Evolutionary conservation across 1,139 yeast species (phyloP), one percentile per base, ranked within the genome.

Genomic region (Scheffersomyces insectosa): DNA sequence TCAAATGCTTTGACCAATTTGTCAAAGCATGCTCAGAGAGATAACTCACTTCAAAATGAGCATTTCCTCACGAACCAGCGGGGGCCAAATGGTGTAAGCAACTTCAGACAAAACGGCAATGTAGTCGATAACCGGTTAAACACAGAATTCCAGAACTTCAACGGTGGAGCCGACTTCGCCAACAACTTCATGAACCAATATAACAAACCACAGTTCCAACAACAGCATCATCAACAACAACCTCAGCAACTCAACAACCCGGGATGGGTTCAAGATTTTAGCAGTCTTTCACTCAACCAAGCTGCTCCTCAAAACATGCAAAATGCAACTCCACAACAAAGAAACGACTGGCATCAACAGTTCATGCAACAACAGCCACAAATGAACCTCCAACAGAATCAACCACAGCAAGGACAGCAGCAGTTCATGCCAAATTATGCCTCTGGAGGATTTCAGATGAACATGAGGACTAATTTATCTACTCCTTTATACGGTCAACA

Each of bases 181-280:
- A 48, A 39, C 33, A 43, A 51, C 33, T 61, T 64, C 41, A 52
- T 56, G 55, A 49, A 47, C 29, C 57, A 49, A 38, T 20, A 20
- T 20, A 20, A 20, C 8, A 20, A 20, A 20, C 34, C 34, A 9
- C 23, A 15, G 10, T 31, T 31, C 20, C 48, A 47, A 15, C 52
- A 45, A 14, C 49, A 49, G 8, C 53, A 47, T 20, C 52, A 48
- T 3, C 55, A 46, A 15, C 50, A 41, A 8, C 48, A 37, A 27
- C 50, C 39, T 23, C 44, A 47, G 27, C 52, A 46, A 29, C 48
- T 32, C 34, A 41, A 31, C 36, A 35, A 41, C 14, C 48, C 48
- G 23, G 56, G 48, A 12, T 69, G 73, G 75, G 69, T 68, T 4
- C 63, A 54, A 43, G 74, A 68, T 44, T 70, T 70, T 47, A 60